Evolutionary conservation across 768 basidiomycete species (phyloP), one percentile per base, ranked within the genome.

Genomic region (Tulasnella sp.): DNA sequence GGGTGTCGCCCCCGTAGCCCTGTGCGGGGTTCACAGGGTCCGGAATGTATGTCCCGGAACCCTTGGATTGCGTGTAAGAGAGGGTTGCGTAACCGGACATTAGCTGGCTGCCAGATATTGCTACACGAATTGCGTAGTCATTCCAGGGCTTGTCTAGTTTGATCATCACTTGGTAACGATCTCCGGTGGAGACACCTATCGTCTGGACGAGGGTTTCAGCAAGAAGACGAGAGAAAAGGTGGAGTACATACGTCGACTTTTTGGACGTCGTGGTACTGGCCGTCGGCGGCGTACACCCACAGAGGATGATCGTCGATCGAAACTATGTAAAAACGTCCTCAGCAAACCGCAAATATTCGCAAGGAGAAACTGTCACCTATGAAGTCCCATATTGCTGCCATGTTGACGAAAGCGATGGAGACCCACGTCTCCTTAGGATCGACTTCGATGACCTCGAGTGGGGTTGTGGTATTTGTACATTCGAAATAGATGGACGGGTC

Each of bases 81-180:
- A 55, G 53, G 39, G 43, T 40, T 25, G 39, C 53, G 41, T 42
- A 55, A 11, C 53, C 53, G 15, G 53, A 43, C 6, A 55, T 55
- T 25, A 27, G 19, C 43, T 55, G 53, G 17, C 37, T 36, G 6
- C 21, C 53, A 12, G 40, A 19, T 21, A 34, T 40, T 45, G 53
- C 53, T 6, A 55, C 27, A n/a, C 53, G 53, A 14, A 55, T 27
- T 40, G 34, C 23, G 41, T 55, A 55, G 53, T 55, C 53, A 4
- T 27, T 40, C 6, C 23, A n/a, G 5, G 40, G 53, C 31, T 55
- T 21, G 23, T 55, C 53, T 19, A 55, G 53, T 14, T 23, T 2
- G 53, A 55, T 25, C 35, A 55, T 39, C 11, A 34, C 53, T 32
- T 40, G 37, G 27, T 55, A 55, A 15, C 53, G 53, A n/a, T 55